Percentiles rank a stretch among this genome's conserved stretches.
Conservation (phyloP, 2,329 filamentous ascomycete species). For the Remersonia thermophila region DNA sequence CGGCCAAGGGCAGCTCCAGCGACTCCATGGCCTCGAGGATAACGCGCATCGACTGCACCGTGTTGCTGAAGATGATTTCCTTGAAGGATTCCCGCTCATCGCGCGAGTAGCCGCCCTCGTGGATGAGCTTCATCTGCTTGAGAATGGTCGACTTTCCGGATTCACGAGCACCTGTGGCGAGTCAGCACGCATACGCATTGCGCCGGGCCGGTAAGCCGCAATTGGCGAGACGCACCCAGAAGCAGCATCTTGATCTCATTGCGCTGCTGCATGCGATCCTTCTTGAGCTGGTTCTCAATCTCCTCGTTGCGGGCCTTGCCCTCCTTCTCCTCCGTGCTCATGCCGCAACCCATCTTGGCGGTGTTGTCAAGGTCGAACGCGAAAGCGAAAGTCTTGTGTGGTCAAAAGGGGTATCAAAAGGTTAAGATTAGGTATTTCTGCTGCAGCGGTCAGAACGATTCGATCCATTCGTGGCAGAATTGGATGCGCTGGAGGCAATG, state of each 20-base stretch:
- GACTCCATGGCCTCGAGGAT: conserved; percentile 59
- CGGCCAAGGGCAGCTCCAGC: conserved; percentile 69
- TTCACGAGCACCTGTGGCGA: conserved; percentile 74
- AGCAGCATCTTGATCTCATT: conserved; percentile 99
- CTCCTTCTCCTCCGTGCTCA: conserved; percentile 99
- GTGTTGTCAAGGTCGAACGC: conserved; percentile 16
- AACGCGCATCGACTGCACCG: conserved; percentile 57
- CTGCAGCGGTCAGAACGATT: background rate
- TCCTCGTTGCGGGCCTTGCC: conserved; percentile 99
- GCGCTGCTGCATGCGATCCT: conserved; percentile 95
- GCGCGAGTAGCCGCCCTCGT: conserved; percentile 96
- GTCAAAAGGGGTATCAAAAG: conserved; percentile 5
- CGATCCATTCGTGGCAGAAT: conserved; percentile 7
- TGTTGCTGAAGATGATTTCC: conserved; percentile 61
- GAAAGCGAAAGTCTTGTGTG: conserved; percentile 5
- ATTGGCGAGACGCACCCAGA: conserved; percentile 55
- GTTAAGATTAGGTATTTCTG: conserved; percentile 1
- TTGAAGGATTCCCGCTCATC: conserved; percentile 64
- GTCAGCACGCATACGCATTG: conserved; percentile 2
- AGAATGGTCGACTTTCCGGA: conserved; percentile 90
- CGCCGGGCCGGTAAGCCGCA: too few relatives aligned
- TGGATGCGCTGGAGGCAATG: too few relatives aligned
- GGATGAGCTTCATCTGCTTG: conserved; percentile 98
- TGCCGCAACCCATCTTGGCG: conserved; percentile 94
- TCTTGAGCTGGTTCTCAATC: conserved; percentile 98